phyloP scores from a whole-genome alignment of 2,329 filamentous ascomycete species.

The Neocucurbitaria cava region DNA sequence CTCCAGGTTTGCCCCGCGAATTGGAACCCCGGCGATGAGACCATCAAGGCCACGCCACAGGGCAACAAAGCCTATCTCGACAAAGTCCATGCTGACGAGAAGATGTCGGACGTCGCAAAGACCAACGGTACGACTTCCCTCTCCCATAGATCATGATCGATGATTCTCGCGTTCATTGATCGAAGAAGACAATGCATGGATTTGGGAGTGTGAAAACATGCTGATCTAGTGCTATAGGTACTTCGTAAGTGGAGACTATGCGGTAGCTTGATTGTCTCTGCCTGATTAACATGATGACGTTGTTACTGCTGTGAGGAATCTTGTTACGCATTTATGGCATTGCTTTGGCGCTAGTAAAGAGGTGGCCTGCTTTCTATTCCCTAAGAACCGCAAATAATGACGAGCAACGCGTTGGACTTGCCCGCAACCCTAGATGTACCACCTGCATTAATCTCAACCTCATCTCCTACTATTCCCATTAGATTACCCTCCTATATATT shows the following conservation, averaged over 20 bases:
- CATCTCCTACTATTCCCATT: no score
- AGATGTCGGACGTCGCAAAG: conserved; percentile 40
- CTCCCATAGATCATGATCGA: neutral
- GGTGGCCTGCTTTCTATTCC: neutral
- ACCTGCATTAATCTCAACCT: no score
- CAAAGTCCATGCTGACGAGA: conserved; percentile 45
- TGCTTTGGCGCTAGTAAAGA: conserved; percentile 23
- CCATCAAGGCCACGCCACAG: conserved; percentile 50
- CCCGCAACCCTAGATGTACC: neutral
- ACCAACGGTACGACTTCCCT: conserved; percentile 34
- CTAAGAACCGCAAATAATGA: neutral
- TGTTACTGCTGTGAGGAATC: neutral
- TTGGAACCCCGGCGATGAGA: conserved; percentile 51
- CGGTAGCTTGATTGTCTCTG: neutral
- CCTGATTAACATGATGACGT: neutral
- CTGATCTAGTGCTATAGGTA: neutral
- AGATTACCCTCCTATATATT: no score
- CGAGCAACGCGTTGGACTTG: neutral
- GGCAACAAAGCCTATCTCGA: conserved; percentile 49
- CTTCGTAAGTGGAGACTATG: neutral
- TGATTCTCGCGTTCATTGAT: no score
- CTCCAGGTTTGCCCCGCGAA: conserved; percentile 50
- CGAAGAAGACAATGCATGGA: neutral
- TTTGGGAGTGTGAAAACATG: neutral
- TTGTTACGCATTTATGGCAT: conserved; percentile 15